phyloP scores from a whole-genome alignment of 179 eudicot species.

The Silene vulgaris region DNA sequence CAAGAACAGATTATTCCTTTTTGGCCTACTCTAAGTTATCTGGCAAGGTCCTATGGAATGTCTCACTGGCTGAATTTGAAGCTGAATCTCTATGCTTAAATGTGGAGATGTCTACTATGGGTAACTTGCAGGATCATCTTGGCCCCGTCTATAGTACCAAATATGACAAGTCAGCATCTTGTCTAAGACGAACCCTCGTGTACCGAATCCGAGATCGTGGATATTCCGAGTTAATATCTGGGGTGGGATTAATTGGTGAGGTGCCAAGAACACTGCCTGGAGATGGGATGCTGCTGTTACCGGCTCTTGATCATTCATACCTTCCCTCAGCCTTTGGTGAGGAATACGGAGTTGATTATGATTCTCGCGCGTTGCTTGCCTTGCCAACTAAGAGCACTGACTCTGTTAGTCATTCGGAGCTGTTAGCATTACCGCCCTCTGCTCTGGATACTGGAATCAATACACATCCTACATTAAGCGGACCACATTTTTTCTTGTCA shows the following conservation, averaged over 20 bases:
- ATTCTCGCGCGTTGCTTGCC: constrained; percentile 33
- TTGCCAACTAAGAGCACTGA: constrained; percentile 36
- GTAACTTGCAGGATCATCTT: constrained; percentile 26
- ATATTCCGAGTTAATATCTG: constrained; percentile 35
- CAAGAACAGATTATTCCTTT: constrained; percentile 61
- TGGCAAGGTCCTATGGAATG: constrained; percentile 53
- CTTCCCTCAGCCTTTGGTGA: constrained; percentile 23
- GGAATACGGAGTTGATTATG: constrained; percentile 20
- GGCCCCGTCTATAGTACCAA: constrained; percentile 27
- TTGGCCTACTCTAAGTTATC: constrained; percentile 39
- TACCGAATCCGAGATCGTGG: constrained; percentile 48
- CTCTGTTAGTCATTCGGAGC: constrained; percentile 15
- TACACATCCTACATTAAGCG: constrained; percentile 21
- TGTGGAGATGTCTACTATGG: constrained; percentile 29
- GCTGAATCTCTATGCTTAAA: constrained; percentile 42
- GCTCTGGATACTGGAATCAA: constrained; percentile 18
- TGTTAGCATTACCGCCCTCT: constrained; percentile 44
- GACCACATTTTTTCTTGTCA: constrained; percentile 25
- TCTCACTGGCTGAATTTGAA: constrained; percentile 55
- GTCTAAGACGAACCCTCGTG: constrained; percentile 38
- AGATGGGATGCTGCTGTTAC: constrained; percentile 28
- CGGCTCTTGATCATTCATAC: constrained; percentile 21
- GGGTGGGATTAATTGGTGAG: constrained; percentile 22
- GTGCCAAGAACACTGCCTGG: constrained; percentile 35
- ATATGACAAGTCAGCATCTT: constrained; percentile 28